These are phyloP conservation scores for Pleurostoma richardsiae DNA, from an alignment of 2,329 filamentous ascomycete species.

Conservation along the genomic window DNA sequence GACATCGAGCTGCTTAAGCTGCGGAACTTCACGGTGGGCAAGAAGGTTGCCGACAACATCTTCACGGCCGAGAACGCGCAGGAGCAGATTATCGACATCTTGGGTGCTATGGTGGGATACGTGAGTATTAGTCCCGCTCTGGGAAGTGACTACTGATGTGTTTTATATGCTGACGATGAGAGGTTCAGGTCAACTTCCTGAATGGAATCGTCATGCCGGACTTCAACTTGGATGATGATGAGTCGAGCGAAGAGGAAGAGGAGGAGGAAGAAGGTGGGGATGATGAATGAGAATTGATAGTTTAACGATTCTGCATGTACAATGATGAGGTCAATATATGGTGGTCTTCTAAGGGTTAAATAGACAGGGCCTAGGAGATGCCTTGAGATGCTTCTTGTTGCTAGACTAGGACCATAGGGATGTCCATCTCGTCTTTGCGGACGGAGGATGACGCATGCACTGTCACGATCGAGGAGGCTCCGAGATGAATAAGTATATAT, in stretches of 20 bases:
- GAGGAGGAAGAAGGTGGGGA: slow-evolving; percentile 5
- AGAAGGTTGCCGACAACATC: slow-evolving; percentile 60
- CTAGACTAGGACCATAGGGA: too few relatives aligned
- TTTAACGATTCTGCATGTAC: too few relatives aligned
- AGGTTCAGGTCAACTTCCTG: slow-evolving; percentile 59
- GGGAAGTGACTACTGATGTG: slow-evolving; percentile 7
- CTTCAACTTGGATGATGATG: slow-evolving; percentile 38
- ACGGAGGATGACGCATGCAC: too few relatives aligned
- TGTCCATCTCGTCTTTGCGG: too few relatives aligned
- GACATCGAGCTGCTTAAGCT: slow-evolving; percentile 80
- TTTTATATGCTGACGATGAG: slow-evolving; percentile 1
- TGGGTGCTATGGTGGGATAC: slow-evolving; percentile 70
- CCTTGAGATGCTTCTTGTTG: too few relatives aligned
- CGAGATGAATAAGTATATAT: too few relatives aligned
- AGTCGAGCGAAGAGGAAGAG: slow-evolving; percentile 43
- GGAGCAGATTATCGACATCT: slow-evolving; percentile 57
- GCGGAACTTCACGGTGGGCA: slow-evolving; percentile 70
- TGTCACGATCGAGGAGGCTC: too few relatives aligned
- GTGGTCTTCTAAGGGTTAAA: too few relatives aligned
- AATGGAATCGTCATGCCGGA: slow-evolving; percentile 74
- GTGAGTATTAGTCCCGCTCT: slow-evolving; percentile 48
- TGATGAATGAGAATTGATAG: not conserved
- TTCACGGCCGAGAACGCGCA: slow-evolving; percentile 59
- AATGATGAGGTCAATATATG: too few relatives aligned
- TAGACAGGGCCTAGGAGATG: too few relatives aligned